Evolutionary conservation across 441 rosid genomes (phyloP), one percentile per base, ranked within the genome.

Genomic region (Capsella rubella): DNA sequence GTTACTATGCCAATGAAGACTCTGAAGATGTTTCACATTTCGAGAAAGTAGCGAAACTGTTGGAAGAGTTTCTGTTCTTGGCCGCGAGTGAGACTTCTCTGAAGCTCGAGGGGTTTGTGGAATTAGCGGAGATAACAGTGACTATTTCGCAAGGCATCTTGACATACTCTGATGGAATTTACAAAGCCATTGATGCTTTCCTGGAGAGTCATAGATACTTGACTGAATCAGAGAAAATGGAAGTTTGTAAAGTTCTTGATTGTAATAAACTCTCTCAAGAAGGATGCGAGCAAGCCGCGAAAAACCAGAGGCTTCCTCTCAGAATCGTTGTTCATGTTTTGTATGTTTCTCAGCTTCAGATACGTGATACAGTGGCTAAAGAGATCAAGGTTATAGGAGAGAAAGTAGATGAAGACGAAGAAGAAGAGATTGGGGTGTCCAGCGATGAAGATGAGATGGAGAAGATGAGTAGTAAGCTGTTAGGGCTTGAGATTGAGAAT

Each of bases 161-260:
- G n/a, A 78, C 72, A 8, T 87, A 77, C 60, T 85, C 85, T 0
- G 92, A 94, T 71, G 92, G 94, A 62, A 73, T 90, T 50, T 94
- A 92, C 84, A 80, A 81, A 55, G 99, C 92, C 0, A 79, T 92
- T 1, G 89, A 92, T 72, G 77, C 74, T 47, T 95, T 89, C 89
- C 67, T 95, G 58, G 90, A 88, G 62, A 86, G 77, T 70, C 97
- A 88, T 71, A 68, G 72, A 50, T 76, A 76, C 80, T 69, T 92
- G 68, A 88, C 93, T n/a, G 93, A 85, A 42, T 47, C 70, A 2
- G 96, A 92, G 78, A 92, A 79, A 71, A 88, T 88, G 67, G 90
- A 89, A 80, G 86, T 79, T 12, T 95, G 99, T 57, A 72, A 50
- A 79, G 80, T 84, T 37, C 72, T 94, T 76, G 97, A 94, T 18